Evolutionary conservation across 371 early-diverging fungal genomes (phyloP).

Genomic region (Mucor saturninus): DNA sequence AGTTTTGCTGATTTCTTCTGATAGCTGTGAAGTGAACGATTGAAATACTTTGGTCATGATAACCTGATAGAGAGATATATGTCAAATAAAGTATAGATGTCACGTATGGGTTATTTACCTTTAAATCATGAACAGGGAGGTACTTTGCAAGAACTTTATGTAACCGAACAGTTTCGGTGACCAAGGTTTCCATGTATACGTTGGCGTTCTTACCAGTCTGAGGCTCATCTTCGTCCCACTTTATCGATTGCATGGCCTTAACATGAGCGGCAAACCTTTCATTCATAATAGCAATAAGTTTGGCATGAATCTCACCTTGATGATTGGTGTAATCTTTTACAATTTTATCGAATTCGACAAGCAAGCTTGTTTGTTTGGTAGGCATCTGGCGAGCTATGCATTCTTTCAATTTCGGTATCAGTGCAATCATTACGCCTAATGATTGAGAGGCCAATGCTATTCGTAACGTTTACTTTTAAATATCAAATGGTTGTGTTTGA

Average conservation of each 20-base stretch:
- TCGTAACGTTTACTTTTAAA: not conserved
- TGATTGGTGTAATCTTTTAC: slow-evolving; percentile 83
- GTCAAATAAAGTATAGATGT: not conserved
- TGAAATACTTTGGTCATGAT: slow-evolving; percentile 78
- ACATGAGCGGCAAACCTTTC: slow-evolving; percentile 84
- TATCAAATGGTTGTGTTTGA: not conserved
- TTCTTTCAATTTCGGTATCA: slow-evolving; percentile 83
- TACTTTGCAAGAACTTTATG: slow-evolving; percentile 88
- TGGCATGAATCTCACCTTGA: slow-evolving; percentile 85
- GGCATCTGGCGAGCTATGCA: slow-evolving; percentile 72
- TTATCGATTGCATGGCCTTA: slow-evolving; percentile 61
- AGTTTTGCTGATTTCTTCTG: slow-evolving; percentile 70
- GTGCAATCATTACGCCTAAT: slow-evolving; percentile 78
- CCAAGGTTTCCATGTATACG: slow-evolving; percentile 79
- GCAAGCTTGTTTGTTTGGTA: slow-evolving; percentile 72
- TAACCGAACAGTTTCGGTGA: slow-evolving; percentile 89
- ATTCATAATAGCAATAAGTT: slow-evolving; percentile 91
- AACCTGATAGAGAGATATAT: slow-evolving; percentile 30
- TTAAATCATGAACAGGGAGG: slow-evolving; percentile 69
- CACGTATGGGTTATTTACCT: slow-evolving; percentile 43
- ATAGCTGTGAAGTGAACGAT: slow-evolving; percentile 74
- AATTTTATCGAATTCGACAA: slow-evolving; percentile 88
- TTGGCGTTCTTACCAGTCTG: slow-evolving; percentile 51
- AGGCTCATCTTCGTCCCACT: slow-evolving; percentile 75
- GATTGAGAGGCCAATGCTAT: slow-evolving; percentile 91